Base-by-base conservation (phyloP, 192 early-diverging fungal genomes). In the Podila horticola region DNA sequence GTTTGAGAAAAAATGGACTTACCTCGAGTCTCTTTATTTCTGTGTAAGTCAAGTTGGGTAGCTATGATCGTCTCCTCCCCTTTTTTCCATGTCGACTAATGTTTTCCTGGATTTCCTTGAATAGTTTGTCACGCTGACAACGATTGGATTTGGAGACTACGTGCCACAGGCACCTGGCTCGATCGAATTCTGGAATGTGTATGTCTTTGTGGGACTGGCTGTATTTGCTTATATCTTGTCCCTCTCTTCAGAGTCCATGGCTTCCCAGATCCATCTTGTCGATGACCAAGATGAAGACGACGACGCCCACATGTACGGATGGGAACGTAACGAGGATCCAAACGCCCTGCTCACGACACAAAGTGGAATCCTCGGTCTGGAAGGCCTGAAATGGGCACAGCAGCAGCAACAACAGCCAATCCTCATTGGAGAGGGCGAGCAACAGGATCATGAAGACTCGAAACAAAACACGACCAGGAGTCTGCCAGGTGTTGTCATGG, bases 161-260 rank as follows among this genome's bases (percentile, higher is more conserved):
- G 77, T 81, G 19, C 77, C 77, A 0, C n/a, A 22, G 24, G 24
- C 66, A n/a, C 77, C 77, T 22, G 77, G 71, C 2, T 64, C 77
- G 57, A 81, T 81, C 24, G 77, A 81, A 45, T 81, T 81, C 62
- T 81, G 77, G 77, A 81, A 73, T 24, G 77, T 81, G 5, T 81
- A 81, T 26, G 77, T 81, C 7, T 81, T 81, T 73, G 48, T 81
- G 4, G 77, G 77, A 22, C 67, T 81, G 5, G 26, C 71, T 0
- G 71, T 81, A 22, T 81, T 81, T 67, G 77, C 77, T 7, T 81
- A 81, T 29, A 73, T 81, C 29, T 71, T 81, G 45, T 81, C 77
- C 11, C 29, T 81, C 1, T 81, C 70, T 2, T 81, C 77, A 7
- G 77, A 81, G 45, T 81, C 77, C 4, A 81, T 81, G 71, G 66